A percentile compares a stretch with the other conserved stretches of the same genome.
Evolutionary conservation across 257 asterid genomes (phyloP).

Genomic region (Solanum bulbocastanum): DNA sequence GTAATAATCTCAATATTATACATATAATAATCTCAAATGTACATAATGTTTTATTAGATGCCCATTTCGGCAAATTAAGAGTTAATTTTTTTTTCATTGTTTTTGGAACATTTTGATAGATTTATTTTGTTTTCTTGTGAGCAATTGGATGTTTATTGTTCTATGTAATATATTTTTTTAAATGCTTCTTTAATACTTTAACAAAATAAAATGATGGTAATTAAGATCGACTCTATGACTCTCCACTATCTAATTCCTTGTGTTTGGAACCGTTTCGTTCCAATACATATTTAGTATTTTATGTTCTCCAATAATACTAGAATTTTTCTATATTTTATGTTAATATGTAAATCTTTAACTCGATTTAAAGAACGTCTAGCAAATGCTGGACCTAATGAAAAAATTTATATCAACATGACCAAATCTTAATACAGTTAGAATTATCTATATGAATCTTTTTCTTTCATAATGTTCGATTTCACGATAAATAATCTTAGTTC

Average conservation of each 20-base stretch:
- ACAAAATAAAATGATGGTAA: neutral
- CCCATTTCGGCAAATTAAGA: neutral
- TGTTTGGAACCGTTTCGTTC: neutral
- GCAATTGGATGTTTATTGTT: neutral
- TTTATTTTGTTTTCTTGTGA: neutral
- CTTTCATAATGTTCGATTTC: neutral
- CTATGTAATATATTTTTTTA: neutral
- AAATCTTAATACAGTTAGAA: neutral
- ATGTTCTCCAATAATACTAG: neutral
- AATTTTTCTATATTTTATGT: neutral
- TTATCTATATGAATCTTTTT: neutral
- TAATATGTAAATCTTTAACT: neutral
- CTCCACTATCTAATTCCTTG: fast-evolving
- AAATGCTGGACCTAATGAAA: neutral
- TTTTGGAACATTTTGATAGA: neutral
- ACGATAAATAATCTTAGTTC: neutral
- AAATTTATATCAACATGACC: neutral
- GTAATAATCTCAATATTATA: neutral
- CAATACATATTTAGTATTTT: neutral
- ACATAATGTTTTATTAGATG: neutral
- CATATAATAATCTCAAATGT: neutral
- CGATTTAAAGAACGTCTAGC: neutral
- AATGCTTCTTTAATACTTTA: neutral
- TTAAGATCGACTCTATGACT: neutral
- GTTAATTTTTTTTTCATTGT: neutral